phyloP scores from a whole-genome alignment of 1,284 basidiomycete species.

The Puccinia hordei region DNA sequence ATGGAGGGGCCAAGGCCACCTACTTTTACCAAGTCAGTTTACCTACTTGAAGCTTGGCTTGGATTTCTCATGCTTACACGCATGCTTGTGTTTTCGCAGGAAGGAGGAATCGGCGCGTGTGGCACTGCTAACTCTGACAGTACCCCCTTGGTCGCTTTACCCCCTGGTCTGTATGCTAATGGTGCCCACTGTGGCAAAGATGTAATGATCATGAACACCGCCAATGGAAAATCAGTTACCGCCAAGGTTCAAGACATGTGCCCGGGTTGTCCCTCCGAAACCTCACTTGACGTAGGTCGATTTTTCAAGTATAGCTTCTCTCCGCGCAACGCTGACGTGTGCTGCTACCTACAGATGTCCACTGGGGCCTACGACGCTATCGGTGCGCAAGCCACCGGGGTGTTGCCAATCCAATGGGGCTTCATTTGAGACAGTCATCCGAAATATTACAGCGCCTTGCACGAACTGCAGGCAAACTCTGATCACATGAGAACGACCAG shows the following conservation, averaged over 20 bases:
- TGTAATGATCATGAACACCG: constrained; percentile 43
- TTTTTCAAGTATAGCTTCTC: background rate
- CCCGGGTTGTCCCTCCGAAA: constrained; percentile 35
- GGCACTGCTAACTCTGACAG: constrained; percentile 42
- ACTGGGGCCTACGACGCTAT: constrained; percentile 49
- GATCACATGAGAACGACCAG: background rate
- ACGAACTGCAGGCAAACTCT: background rate
- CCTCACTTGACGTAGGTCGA: constrained; percentile 37
- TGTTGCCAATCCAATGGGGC: constrained; percentile 48
- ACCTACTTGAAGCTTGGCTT: no score
- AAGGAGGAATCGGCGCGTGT: constrained; percentile 47
- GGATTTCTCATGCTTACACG: background rate
- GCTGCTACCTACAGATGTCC: constrained; percentile 32
- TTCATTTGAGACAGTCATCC: constrained; percentile 13
- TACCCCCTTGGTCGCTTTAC: constrained; percentile 42
- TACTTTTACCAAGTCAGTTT: constrained; percentile 44
- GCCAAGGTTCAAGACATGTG: constrained; percentile 50
- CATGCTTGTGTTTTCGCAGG: background rate
- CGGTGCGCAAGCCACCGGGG: constrained; percentile 34
- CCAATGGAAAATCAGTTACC: constrained; percentile 45
- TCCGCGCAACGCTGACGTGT: no score
- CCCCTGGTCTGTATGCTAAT: constrained; percentile 40
- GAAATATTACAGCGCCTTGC: no score
- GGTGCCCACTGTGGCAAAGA: constrained; percentile 46
- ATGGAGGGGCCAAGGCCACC: constrained; percentile 44